Evolutionary conservation across 495 filamentous ascomycete genomes (phyloP).

Genomic region (Aspergillus leporis): DNA sequence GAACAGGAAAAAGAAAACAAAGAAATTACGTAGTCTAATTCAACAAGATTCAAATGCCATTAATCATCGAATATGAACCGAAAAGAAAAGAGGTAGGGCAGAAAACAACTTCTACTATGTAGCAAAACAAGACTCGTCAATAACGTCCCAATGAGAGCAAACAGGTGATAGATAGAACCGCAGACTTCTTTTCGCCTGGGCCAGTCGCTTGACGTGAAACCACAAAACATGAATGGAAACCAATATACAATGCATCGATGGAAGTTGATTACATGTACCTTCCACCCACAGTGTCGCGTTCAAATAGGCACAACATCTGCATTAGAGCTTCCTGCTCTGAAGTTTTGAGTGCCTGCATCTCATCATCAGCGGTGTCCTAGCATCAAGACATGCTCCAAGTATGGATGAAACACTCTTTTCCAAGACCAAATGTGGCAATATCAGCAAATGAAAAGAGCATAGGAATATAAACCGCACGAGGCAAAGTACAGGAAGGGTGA

Average conservation of each 20-base stretch:
- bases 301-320: background rate
- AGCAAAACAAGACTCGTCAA: background rate
- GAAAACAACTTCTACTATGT: background rate
- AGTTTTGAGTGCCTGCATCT: background rate
- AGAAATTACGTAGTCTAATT: constrained; percentile 1
- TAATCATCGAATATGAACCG: background rate
- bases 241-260: too few relatives aligned
- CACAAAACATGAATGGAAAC: background rate
- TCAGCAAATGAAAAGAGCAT: background rate
- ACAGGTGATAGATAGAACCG: background rate
- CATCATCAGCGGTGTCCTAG: constrained; percentile 4
- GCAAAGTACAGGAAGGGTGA: background rate
- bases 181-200: too few relatives aligned
- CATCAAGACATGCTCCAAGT: background rate
- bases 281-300: background rate
- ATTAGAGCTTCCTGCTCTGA: background rate
- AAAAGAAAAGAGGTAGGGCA: background rate
- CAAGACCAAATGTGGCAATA: background rate
- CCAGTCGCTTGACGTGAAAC: too few relatives aligned
- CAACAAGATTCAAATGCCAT: background rate
- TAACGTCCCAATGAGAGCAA: background rate
- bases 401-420: background rate
- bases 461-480: background rate
- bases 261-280: too few relatives aligned
- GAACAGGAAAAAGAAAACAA: background rate